Conservation (phyloP, 306 rosid genomes). For the Pyrus bretschneideri region DNA sequence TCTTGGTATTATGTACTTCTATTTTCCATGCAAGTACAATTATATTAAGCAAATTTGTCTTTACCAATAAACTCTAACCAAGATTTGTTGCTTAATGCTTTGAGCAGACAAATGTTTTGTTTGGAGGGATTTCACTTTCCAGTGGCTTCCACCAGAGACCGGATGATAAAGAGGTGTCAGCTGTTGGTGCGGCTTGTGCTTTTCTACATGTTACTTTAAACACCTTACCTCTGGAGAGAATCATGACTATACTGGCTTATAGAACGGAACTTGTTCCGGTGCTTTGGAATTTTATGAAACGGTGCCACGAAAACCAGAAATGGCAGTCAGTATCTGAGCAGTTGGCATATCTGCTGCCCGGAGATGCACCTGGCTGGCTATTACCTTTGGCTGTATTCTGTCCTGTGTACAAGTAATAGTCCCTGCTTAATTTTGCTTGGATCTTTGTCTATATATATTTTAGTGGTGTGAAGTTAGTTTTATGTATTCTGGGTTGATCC, state of each 20-base stretch:
- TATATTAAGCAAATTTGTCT: slow-evolving; percentile 7
- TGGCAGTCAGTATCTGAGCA: slow-evolving; percentile 76
- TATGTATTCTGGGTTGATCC: slow-evolving; percentile 1
- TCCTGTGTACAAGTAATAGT: slow-evolving; percentile 87
- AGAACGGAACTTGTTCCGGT: slow-evolving; percentile 91
- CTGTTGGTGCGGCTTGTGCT: slow-evolving; percentile 87
- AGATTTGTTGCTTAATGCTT: slow-evolving; percentile 11
- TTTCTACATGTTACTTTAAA: slow-evolving; percentile 78
- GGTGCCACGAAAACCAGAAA: slow-evolving; percentile 77
- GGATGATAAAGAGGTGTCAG: slow-evolving; percentile 70
- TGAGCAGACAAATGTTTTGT: slow-evolving; percentile 68
- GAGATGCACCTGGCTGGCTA: slow-evolving; percentile 96
- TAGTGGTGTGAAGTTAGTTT: slow-evolving; percentile 2
- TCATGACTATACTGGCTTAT: slow-evolving; percentile 91
- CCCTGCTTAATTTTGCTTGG: slow-evolving; percentile 2
- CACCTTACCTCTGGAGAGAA: slow-evolving; percentile 73
- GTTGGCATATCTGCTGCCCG: slow-evolving; percentile 57
- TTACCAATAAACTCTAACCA: neutral
- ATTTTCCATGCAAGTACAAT: neutral
- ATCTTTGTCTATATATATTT: slow-evolving; percentile 1
- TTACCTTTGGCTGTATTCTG: slow-evolving; percentile 92
- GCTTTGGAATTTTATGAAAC: slow-evolving; percentile 91
- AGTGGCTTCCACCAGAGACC: slow-evolving; percentile 43
- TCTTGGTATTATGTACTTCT: slow-evolving; percentile 9
- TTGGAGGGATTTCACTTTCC: slow-evolving; percentile 58